A percentile compares a stretch with the other conserved stretches of the same genome.
phyloP scores from a whole-genome alignment of 192 early-diverging fungal genomes.

The Mortierella claussenii region DNA sequence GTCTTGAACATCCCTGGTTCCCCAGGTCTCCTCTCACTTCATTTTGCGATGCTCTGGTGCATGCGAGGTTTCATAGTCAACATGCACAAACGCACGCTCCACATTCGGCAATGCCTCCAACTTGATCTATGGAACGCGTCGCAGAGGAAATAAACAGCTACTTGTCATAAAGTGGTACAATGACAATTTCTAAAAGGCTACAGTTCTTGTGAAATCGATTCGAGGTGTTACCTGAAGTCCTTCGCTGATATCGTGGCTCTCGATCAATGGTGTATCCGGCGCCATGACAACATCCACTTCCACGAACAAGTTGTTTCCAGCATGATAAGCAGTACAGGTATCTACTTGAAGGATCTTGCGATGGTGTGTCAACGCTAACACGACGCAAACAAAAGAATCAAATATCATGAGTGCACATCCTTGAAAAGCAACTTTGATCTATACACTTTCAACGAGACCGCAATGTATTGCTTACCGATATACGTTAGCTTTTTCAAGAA shows the following conservation, averaged over 20 bases:
- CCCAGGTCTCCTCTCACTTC: conserved; percentile 18
- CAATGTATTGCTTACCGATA: no score
- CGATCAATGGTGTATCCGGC: conserved; percentile 78
- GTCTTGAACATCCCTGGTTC: not conserved
- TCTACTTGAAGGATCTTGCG: conserved; percentile 76
- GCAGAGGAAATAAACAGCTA: not conserved
- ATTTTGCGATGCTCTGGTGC: conserved; percentile 76
- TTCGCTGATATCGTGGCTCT: conserved; percentile 95
- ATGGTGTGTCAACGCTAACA: conserved; percentile 76
- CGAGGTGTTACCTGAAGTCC: conserved; percentile 67
- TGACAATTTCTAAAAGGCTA: no score
- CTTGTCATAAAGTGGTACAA: not conserved
- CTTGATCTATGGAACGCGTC: conserved; percentile 60
- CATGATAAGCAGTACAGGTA: conserved; percentile 86
- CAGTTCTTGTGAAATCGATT: not conserved
- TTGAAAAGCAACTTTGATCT: no score
- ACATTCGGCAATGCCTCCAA: conserved; percentile 87
- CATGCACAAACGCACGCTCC: conserved; percentile 93
- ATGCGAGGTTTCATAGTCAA: conserved; percentile 92
- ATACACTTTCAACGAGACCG: no score
- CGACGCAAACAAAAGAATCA: not conserved
- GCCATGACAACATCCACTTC: conserved; percentile 97
- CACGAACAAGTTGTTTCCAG: conserved; percentile 90
- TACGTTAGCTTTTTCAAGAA: conserved; percentile 90
- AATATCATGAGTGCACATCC: conserved; percentile 3